Evolutionary conservation across 2,329 filamentous ascomycete genomes (phyloP), one percentile per base, ranked within the genome.

Genomic region (Fusarium praegraminearum): DNA sequence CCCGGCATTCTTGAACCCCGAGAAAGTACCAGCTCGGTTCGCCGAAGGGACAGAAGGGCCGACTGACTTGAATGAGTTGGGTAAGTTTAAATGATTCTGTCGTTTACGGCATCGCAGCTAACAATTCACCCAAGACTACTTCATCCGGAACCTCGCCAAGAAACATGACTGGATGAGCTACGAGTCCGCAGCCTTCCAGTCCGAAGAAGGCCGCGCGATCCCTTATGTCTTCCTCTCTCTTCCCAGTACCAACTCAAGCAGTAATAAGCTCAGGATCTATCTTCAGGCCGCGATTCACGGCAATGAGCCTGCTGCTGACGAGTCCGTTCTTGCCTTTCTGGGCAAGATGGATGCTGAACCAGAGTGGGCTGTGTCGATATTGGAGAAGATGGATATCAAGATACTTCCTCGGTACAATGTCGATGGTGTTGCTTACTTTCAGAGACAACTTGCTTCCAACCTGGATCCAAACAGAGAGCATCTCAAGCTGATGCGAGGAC

Each of bases 371-470:
- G n/a, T 12, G 1, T 45, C 50, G 1, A 43, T 67, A 2, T 44
- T 67, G 8, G 65, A 58, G 7, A 67, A 67, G 16, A 57, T 67
- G 57, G 63, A 67, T 4, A 67, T 67, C 5, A 63, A 52, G 22
- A 45, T 67, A 6, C 65, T 67, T 1, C 65, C 65, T 2, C 20
- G 65, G 0, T 67, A 67, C 7, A 67, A 67, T 0, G 51, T 63
- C 0, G 65, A 67, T 7, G 65, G 65, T 0, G 65, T 67, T 24
- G 46, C 51, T 3, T 67, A 67, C 7, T 67, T 67, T 18, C 65
- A 67, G 33, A 35, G 65, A 7, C 50, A 67, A 1, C 24, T 67
- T 3, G 46, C 63, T 1, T 63, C 50, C 0, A 67, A 67, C 1
- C 32, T 67, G 1, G 63, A 67, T 8, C 65, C 65, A 0, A 67